Percentiles rank a stretch among this genome's conserved stretches.
phyloP scores from a whole-genome alignment of 495 filamentous ascomycete species.

The Symbiotaphrina buchneri region DNA sequence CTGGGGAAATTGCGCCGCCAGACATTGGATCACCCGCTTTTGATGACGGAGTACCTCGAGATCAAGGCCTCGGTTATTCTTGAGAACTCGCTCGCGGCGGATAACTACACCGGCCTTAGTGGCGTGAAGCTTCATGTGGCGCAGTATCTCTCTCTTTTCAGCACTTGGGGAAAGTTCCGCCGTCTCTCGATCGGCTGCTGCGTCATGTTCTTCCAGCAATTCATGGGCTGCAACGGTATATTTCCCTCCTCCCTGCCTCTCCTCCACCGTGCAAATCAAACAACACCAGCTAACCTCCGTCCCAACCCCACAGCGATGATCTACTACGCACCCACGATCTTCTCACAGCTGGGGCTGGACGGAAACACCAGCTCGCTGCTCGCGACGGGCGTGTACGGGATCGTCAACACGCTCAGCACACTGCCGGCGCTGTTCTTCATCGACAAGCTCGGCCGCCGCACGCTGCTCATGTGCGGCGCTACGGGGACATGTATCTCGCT shows the following conservation, averaged over 20 bases:
- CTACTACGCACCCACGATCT: constrained; percentile 3
- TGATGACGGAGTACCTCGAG: neutral
- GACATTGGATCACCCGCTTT: neutral
- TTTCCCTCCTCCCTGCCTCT: neutral
- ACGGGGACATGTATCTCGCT: constrained; percentile 3
- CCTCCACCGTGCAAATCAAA: neutral
- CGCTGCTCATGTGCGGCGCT: constrained; percentile 3
- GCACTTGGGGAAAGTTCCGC: constrained; percentile 3
- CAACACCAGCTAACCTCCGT: constrained; percentile 5
- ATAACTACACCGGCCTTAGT: neutral
- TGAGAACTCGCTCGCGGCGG: no score
- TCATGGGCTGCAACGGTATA: constrained; percentile 16
- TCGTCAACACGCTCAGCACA: constrained; percentile 50
- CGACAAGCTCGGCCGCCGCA: constrained; percentile 4
- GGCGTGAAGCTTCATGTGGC: neutral
- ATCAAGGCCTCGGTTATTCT: neutral
- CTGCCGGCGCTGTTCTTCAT: constrained; percentile 29
- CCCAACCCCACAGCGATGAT: no score
- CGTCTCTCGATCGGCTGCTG: constrained; percentile 9
- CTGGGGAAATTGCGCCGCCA: neutral
- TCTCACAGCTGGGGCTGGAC: neutral
- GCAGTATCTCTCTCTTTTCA: neutral
- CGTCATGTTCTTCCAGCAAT: constrained; percentile 15
- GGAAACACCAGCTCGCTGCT: neutral
- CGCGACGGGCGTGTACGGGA: constrained; percentile 6